Conservation (phyloP, 371 early-diverging fungal genomes). For the Haplosporangium sp. region DNA sequence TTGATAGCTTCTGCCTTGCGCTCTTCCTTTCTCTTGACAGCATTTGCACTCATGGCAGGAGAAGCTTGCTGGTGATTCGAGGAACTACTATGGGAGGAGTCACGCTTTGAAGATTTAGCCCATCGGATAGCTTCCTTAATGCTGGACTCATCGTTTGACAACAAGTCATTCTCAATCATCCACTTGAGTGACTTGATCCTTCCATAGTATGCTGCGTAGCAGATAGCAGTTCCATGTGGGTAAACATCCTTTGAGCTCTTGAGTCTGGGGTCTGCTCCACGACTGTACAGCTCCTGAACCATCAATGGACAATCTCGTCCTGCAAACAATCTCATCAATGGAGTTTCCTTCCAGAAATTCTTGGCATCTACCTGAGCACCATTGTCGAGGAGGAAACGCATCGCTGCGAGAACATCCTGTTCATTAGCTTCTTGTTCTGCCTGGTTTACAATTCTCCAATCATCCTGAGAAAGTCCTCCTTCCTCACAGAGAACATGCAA, state of each 20-base stretch:
- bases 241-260: conserved; percentile 56
- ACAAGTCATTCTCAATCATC: conserved; percentile 53
- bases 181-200: conserved; percentile 50
- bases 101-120: conserved; percentile 49
- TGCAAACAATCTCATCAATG: conserved; percentile 43
- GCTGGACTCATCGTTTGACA: conserved; percentile 43
- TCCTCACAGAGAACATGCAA: conserved; percentile 49
- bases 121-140: conserved; percentile 56
- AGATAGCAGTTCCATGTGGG: conserved; percentile 47
- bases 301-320: conserved; percentile 52
- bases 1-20: conserved; percentile 37
- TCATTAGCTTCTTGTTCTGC: conserved; percentile 48
- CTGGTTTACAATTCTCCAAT: conserved; percentile 32
- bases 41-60: conserved; percentile 13
- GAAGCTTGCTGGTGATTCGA: conserved; percentile 11
- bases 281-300: conserved; percentile 54
- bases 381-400: conserved; percentile 49
- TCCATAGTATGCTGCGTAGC: conserved; percentile 52
- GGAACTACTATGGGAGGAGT: conserved; percentile 21
- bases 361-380: conserved; percentile 51
- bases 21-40: conserved; percentile 37
- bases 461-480: conserved; percentile 43
- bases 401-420: conserved; percentile 49
- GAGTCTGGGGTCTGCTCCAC: conserved; percentile 45
- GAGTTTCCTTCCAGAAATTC: conserved; percentile 56